These are phyloP conservation scores for Phytophthora hybrid DNA, from an alignment of 352 stramenopile species.

Conservation along the genomic window DNA sequence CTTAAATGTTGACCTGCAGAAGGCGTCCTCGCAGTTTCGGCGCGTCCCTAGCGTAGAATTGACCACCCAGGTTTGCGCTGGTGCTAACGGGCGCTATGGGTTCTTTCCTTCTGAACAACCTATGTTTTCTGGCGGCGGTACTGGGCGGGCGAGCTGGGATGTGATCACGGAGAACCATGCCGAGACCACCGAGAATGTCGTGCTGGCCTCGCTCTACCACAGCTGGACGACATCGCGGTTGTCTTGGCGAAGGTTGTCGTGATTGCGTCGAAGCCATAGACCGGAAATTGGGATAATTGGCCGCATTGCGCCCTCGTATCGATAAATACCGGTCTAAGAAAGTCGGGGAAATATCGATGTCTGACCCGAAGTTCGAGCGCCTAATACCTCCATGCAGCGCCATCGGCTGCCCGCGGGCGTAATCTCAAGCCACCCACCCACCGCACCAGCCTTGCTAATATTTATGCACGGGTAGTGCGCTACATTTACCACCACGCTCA, in stretches of 20 bases:
- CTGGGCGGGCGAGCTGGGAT: conserved; percentile 68
- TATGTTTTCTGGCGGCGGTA: conserved; percentile 68
- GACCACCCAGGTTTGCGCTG: neutral
- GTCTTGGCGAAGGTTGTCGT: conserved; percentile 76
- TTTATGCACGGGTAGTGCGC: too few relatives aligned
- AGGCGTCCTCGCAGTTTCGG: conserved; percentile 58
- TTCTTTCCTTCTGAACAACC: conserved; percentile 51
- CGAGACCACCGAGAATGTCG: conserved; percentile 68
- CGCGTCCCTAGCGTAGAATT: neutral
- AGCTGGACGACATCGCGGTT: conserved; percentile 84
- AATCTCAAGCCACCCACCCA: neutral
- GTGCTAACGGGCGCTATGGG: neutral
- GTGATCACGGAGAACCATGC: conserved; percentile 55
- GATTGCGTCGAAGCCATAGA: conserved; percentile 60
- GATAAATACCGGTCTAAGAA: conserved; percentile 20
- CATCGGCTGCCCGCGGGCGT: conserved; percentile 4
- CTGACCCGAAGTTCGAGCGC: neutral
- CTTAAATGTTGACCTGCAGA: conserved; percentile 42
- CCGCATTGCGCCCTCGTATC: conserved; percentile 5
- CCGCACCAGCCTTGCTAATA: neutral
- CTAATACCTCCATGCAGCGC: neutral
- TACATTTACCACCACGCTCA: too few relatives aligned
- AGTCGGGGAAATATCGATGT: neutral
- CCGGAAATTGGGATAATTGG: conserved; percentile 13
- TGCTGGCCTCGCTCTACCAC: conserved; percentile 73